phyloP scores from a whole-genome alignment of 2,329 filamentous ascomycete genomes.

The Aspergillus felis region DNA sequence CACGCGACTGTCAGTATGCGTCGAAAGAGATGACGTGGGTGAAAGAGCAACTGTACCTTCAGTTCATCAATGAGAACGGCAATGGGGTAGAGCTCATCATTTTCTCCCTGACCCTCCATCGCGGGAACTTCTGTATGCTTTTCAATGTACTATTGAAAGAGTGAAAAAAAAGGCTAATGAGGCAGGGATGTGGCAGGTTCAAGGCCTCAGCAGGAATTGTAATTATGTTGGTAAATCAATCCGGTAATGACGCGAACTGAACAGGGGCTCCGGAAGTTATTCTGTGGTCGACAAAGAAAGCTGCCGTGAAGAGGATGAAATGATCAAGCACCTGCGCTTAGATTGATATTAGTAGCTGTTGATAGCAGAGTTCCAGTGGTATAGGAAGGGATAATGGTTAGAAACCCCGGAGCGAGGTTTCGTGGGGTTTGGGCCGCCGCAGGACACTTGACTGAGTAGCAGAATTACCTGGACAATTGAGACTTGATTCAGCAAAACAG shows the following conservation, averaged over 20 bases:
- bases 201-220: conserved; percentile 30
- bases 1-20: conserved; percentile 15
- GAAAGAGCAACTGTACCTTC: conserved; percentile 62
- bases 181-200: conserved; percentile 26
- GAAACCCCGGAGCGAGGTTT: conserved; percentile 31
- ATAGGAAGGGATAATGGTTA: conserved; percentile 24
- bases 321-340: conserved; percentile 12
- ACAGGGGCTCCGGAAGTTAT: conserved; percentile 11
- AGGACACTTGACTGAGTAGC: conserved; percentile 22
- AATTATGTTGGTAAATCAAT: conserved; percentile 14
- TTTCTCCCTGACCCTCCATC: conserved; percentile 90
- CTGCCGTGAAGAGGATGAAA: conserved; percentile 14
- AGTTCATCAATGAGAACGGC: conserved; percentile 99
- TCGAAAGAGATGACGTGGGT: conserved; percentile 5
- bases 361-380: conserved; percentile 17
- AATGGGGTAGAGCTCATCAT: conserved; percentile 99
- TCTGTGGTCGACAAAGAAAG: conserved; percentile 13
- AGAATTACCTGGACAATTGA: conserved; percentile 28
- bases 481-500: conserved; percentile 5
- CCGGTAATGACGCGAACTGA: conserved; percentile 26
- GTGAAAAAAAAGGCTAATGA: conserved; percentile 19
- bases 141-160: conserved; percentile 17
- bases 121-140: conserved; percentile 40
- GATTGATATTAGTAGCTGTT: conserved; percentile 11
- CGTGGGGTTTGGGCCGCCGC: conserved; percentile 38